Evolutionary conservation across 805 yeast genomes (phyloP).

Genomic region (Kregervanrija delftensis): DNA sequence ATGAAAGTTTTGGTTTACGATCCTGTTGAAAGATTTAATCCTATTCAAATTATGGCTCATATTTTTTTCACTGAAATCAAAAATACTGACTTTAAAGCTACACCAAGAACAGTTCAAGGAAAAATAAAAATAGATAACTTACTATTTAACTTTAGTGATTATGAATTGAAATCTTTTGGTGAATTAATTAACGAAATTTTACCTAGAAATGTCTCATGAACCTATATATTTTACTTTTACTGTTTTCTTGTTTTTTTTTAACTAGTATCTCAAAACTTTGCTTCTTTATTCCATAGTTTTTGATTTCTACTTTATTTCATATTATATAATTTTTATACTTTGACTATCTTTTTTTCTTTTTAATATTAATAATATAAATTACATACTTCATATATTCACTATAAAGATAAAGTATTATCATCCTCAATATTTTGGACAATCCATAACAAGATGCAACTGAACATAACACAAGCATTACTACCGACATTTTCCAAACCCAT

Average conservation of each 20-base stretch:
- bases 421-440: constrained; percentile 93
- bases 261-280: too few relatives aligned
- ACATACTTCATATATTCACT: neutral
- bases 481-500: constrained; percentile 91
- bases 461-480: constrained; percentile 71
- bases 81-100: constrained; percentile 36
- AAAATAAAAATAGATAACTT: constrained; percentile 33
- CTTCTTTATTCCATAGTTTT: neutral
- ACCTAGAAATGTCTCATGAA: constrained; percentile 13
- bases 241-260: constrained; percentile 3
- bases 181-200: constrained; percentile 18
- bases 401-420: constrained; percentile 78
- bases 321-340: neutral
- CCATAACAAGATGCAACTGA: constrained; percentile 89
- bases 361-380: neutral
- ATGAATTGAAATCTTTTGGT: constrained; percentile 38
- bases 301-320: neutral
- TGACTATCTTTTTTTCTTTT: constrained; percentile 2
- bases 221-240: neutral
- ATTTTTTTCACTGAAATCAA: constrained; percentile 85
- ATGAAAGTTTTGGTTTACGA: constrained; percentile 81
- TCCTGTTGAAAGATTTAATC: constrained; percentile 76
- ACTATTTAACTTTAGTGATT: constrained; percentile 64
- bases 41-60: constrained; percentile 79
- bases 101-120: constrained; percentile 26